Conservation (phyloP, 495 filamentous ascomycete genomes). For the Penicillium silybi region DNA sequence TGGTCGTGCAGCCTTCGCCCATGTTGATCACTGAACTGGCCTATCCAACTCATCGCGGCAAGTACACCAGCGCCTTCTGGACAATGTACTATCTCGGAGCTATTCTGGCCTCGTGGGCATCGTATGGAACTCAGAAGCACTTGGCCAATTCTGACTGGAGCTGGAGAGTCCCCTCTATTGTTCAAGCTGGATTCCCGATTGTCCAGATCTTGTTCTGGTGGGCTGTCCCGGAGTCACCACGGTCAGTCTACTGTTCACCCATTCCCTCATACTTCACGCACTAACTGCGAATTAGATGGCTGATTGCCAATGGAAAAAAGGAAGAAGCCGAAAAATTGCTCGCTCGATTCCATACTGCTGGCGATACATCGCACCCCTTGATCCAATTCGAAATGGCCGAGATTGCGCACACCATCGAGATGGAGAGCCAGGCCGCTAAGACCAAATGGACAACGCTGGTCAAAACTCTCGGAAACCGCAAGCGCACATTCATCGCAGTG, state of each 20-base stretch:
- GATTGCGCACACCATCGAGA: conserved; percentile 23
- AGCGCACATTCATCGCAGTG: conserved; percentile 52
- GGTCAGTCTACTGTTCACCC: neutral
- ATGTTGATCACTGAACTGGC: conserved; percentile 29
- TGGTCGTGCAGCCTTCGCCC: conserved; percentile 28
- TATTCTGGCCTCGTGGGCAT: conserved; percentile 28
- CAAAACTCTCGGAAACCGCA: conserved; percentile 63
- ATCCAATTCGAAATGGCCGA: conserved; percentile 29
- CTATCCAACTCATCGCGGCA: conserved; percentile 32
- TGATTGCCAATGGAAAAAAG: conserved; percentile 32
- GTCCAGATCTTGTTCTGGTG: conserved; percentile 40
- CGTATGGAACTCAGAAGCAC: conserved; percentile 20
- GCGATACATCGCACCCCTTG: conserved; percentile 14
- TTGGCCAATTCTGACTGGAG: conserved; percentile 34
- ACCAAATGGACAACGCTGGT: conserved; percentile 51
- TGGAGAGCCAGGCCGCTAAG: conserved; percentile 25
- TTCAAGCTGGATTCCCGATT: conserved; percentile 39
- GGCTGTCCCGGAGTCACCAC: conserved; percentile 43
- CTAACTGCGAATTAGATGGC: conserved; percentile 22
- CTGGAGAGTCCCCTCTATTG: conserved; percentile 42
- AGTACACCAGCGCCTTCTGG: conserved; percentile 26
- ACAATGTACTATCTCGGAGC: conserved; percentile 48
- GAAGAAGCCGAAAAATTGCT: conserved; percentile 36
- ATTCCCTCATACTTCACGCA: neutral
- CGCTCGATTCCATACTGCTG: conserved; percentile 26